phyloP scores from a whole-genome alignment of 2,329 filamentous ascomycete genomes.

The Alternaria gansuensis region DNA sequence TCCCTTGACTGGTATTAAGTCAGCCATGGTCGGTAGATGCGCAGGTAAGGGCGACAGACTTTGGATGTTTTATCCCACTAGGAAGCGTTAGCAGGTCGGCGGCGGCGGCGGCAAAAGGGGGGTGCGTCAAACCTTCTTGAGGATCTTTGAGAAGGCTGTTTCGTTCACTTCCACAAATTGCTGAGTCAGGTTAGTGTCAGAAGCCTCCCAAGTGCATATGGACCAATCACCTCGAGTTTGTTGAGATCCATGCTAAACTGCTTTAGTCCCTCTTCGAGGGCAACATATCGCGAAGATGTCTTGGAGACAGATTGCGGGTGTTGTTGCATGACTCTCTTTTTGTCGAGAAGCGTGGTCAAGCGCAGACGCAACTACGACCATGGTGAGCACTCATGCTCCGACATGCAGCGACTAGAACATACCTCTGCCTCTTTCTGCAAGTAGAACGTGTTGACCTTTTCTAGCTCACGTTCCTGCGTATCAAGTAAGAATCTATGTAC shows the following conservation, averaged over 20 bases:
- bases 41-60: slow-evolving; percentile 55
- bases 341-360: slow-evolving; percentile 89
- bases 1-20: slow-evolving; percentile 75
- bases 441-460: slow-evolving; percentile 98
- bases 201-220: slow-evolving; percentile 16
- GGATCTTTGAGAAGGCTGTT: slow-evolving; percentile 95
- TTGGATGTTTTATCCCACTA: slow-evolving; percentile 99
- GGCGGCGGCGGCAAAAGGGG: not conserved
- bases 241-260: slow-evolving; percentile 97
- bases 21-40: slow-evolving; percentile 39
- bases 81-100: slow-evolving; percentile 49
- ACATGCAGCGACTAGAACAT: slow-evolving; percentile 38
- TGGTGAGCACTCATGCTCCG: slow-evolving; percentile 25
- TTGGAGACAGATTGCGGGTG: slow-evolving; percentile 79
- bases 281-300: slow-evolving; percentile 91
- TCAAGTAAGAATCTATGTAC: slow-evolving; percentile 16
- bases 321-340: slow-evolving; percentile 90
- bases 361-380: slow-evolving; percentile 85
- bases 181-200: slow-evolving; percentile 56
- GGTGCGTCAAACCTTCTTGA: slow-evolving; percentile 77
- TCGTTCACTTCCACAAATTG: slow-evolving; percentile 99
- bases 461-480: slow-evolving; percentile 87
- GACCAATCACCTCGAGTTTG: slow-evolving; percentile 74
- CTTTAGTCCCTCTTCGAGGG: slow-evolving; percentile 94
- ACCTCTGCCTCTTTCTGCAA: slow-evolving; percentile 98